Base-by-base conservation (phyloP, 176 grass and related monocot genomes). In the Triticum monococcum region DNA sequence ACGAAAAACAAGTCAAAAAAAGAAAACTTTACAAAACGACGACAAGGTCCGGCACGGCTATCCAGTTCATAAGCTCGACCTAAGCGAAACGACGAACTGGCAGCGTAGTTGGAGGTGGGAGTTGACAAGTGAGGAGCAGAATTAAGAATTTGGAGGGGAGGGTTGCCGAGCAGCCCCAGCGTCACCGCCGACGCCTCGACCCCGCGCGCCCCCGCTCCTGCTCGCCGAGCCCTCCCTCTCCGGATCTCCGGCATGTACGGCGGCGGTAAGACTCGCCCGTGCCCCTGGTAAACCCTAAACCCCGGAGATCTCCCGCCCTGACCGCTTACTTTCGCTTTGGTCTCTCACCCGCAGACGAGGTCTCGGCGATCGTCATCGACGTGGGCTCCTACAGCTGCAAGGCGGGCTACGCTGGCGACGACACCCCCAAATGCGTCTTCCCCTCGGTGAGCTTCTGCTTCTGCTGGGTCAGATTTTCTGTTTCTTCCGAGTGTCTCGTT, bases 311-410 rank as follows among this genome's bases (percentile, higher is more conserved):
- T 89, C 76, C 66, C 84, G 54, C 54, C 18, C 54, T 20, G 54
- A 59, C 60, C 84, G 36, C 26, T 57, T 43, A 52, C 35, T 81
- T 86, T 68, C 6, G 61, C 26, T 18, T 33, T 45, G 45, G 4
- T 63, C 40, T 75, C 72, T 41, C 43, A 3, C 79, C 40, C 33
- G 74, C 82, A 99, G 97, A 99, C 80, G 97, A 99, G 87, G 97
- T 99, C 6, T 96, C 97, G 63, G 97, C 97, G 56, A 97, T 99
- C 81, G 97, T 99, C 84, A 88, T 99, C 25, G 97, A 99, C 64
- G 89, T 99, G 83, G 97, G 97, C 1, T 99, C 94, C 5, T 91
- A 99, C 89, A 99, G 92, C 87, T 99, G 97, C 88, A 99, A 99
- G 90, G 94, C 97, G 22, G 97, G 97, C 2, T 99, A 99, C 70